phyloP scores from a whole-genome alignment of 106 monocot species.

The Apostasia shenzhenica region DNA sequence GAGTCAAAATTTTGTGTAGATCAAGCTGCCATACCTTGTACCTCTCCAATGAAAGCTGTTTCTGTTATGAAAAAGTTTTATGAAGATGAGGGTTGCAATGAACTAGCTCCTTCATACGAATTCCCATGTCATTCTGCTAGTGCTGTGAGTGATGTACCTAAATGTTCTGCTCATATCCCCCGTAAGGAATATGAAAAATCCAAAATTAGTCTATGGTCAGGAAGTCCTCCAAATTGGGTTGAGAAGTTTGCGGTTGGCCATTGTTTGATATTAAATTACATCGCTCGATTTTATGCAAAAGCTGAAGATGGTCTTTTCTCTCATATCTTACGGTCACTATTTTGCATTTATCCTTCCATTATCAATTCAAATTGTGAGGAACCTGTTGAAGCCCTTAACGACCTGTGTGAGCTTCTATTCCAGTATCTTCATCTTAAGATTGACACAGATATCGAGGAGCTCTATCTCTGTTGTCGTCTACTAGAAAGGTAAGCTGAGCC shows the following conservation, averaged over 20 bases:
- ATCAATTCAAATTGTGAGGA: constrained; percentile 22
- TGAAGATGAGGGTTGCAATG: constrained; percentile 36
- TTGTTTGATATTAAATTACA: constrained; percentile 36
- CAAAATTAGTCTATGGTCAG: constrained; percentile 38
- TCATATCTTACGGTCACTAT: constrained; percentile 34
- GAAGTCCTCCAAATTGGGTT: constrained; percentile 68
- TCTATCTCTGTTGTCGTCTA: constrained; percentile 74
- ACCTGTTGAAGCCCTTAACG: constrained; percentile 35
- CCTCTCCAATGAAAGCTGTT: constrained; percentile 41
- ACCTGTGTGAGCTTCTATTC: constrained; percentile 43
- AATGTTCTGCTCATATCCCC: neutral
- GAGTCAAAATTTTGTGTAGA: neutral
- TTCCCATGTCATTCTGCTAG: neutral
- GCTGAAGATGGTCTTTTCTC: constrained; percentile 39
- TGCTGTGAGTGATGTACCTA: neutral
- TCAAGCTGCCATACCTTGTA: constrained; percentile 36
- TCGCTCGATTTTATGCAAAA: constrained; percentile 37
- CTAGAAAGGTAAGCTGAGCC: constrained; percentile 47
- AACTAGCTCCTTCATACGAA: constrained; percentile 13
- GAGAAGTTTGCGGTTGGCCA: constrained; percentile 41
- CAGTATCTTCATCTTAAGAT: constrained; percentile 74
- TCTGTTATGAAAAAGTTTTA: constrained; percentile 48
- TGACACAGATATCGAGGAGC: constrained; percentile 78
- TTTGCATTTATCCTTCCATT: constrained; percentile 21
- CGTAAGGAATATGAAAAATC: constrained; percentile 4